Percentiles rank a stretch among this genome's conserved stretches.
Evolutionary conservation across 768 basidiomycete species (phyloP).

Genomic region (Clavaria fumosa): DNA sequence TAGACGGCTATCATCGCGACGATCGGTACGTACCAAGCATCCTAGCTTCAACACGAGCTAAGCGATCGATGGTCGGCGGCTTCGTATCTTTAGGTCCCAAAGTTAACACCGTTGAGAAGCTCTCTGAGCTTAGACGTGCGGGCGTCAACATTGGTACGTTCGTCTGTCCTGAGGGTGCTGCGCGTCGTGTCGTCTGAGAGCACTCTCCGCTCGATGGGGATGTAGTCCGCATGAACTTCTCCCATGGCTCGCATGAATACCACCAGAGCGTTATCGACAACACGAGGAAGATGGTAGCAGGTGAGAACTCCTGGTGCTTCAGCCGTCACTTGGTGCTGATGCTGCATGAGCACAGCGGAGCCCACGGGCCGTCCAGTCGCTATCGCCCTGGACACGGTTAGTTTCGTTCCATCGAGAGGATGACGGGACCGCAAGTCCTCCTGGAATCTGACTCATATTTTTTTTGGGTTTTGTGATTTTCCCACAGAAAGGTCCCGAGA

Average conservation of each 20-base stretch:
- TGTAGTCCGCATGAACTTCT: conserved; percentile 99
- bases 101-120: conserved; percentile 82
- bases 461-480: conserved; percentile 8
- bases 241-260: conserved; percentile 96
- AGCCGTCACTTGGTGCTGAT: not conserved
- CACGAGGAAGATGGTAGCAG: conserved; percentile 69
- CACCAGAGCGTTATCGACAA: conserved; percentile 99
- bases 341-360: conserved; percentile 29
- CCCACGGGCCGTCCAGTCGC: conserved; percentile 81
- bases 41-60: conserved; percentile 7
- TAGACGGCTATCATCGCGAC: conserved; percentile 98
- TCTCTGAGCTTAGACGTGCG: conserved; percentile 68
- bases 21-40: conserved; percentile 48
- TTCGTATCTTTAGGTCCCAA: conserved; percentile 88
- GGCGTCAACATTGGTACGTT: conserved; percentile 94
- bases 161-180: not conserved
- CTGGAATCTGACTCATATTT: conserved; percentile 5
- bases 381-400: conserved; percentile 91
- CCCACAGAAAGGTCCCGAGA: conserved; percentile 93
- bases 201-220: too few relatives aligned
- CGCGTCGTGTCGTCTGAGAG: not conserved
- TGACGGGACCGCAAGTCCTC: too few relatives aligned
- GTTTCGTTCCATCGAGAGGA: too few relatives aligned
- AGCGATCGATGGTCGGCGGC: conserved; percentile 6
- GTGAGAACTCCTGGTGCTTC: conserved; percentile 29